A percentile compares a stretch with the other conserved stretches of the same genome.
These are phyloP conservation scores for Suillus plorans DNA, from an alignment of 768 basidiomycete species.

Conservation along the genomic window DNA sequence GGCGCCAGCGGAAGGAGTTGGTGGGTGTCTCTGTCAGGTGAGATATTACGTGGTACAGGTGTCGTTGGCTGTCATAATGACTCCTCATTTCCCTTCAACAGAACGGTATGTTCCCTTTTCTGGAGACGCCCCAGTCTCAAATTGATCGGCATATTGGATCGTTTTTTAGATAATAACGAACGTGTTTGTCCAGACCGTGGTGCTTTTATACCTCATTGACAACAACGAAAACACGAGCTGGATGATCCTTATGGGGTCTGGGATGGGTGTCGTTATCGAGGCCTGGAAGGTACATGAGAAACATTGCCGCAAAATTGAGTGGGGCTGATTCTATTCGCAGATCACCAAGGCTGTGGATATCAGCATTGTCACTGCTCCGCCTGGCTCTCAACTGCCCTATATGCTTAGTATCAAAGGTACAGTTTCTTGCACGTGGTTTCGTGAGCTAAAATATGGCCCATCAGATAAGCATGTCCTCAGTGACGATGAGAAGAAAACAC, in stretches of 20 bases:
- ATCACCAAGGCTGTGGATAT: slow-evolving; percentile 93
- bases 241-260: slow-evolving; percentile 94
- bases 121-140: slow-evolving; percentile 10
- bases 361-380: slow-evolving; percentile 54
- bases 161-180: slow-evolving; percentile 74
- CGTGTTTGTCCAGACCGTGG: slow-evolving; percentile 88
- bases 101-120: slow-evolving; percentile 48
- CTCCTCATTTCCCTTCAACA: slow-evolving; percentile 26
- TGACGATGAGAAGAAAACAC: slow-evolving; percentile 97
- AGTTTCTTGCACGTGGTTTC: slow-evolving; percentile 21
- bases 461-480: slow-evolving; percentile 92
- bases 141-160: slow-evolving; percentile 14
- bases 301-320: slow-evolving; percentile 4
- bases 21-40: slow-evolving; percentile 93
- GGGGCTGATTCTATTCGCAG: slow-evolving; percentile 34
- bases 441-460: slow-evolving; percentile 11
- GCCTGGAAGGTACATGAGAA: slow-evolving; percentile 79
- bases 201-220: slow-evolving; percentile 91
- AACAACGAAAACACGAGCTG: slow-evolving; percentile 94
- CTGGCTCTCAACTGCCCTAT: slow-evolving; percentile 76
- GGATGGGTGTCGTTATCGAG: slow-evolving; percentile 79
- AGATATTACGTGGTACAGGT: slow-evolving; percentile 22
- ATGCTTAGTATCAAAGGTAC: slow-evolving; percentile 78
- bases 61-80: slow-evolving; percentile 16
- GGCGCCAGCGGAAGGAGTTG: slow-evolving; percentile 93